Evolutionary conservation across 768 basidiomycete species (phyloP).

Genomic region (Artomyces pyxidatus): DNA sequence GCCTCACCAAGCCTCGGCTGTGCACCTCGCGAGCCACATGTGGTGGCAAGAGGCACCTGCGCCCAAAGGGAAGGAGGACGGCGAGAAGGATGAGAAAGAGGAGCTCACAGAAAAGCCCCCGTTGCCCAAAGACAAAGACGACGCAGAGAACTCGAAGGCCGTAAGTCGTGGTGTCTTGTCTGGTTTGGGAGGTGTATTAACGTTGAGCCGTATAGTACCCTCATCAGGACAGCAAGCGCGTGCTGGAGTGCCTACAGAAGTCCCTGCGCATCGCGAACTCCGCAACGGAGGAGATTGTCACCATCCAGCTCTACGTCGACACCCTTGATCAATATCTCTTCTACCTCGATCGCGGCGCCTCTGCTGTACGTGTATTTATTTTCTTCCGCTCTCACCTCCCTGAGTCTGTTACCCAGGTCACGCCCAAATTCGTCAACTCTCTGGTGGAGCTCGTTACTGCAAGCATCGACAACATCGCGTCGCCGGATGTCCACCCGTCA

Average conservation of each 20-base stretch:
- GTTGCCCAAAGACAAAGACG: conserved; percentile 34
- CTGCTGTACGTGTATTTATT: conserved; percentile 57
- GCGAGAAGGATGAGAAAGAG: conserved; percentile 19
- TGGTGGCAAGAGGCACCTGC: conserved; percentile 84
- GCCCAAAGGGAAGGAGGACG: conserved; percentile 34
- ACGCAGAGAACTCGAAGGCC: conserved; percentile 24
- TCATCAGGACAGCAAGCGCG: conserved; percentile 92
- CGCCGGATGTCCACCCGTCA: conserved; percentile 81
- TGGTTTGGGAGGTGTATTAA: not conserved
- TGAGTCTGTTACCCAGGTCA: conserved; percentile 45
- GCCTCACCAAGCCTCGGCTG: conserved; percentile 94
- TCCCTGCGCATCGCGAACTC: conserved; percentile 93
- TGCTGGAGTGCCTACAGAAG: conserved; percentile 96
- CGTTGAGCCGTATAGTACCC: conserved; percentile 45
- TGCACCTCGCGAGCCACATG: conserved; percentile 89
- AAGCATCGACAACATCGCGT: conserved; percentile 86
- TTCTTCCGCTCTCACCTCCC: not conserved
- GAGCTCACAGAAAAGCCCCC: conserved; percentile 24
- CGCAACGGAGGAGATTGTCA: conserved; percentile 94
- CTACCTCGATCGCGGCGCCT: conserved; percentile 89
- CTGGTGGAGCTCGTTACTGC: conserved; percentile 93
- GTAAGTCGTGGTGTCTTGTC: conserved; percentile 13
- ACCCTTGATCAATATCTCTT: conserved; percentile 94
- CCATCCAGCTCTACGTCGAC: conserved; percentile 92
- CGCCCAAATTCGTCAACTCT: conserved; percentile 93